Percentiles rank a stretch among this genome's conserved stretches.
phyloP scores from a whole-genome alignment of 371 early-diverging fungal genomes.

The Lichtheimia hyalospora region DNA sequence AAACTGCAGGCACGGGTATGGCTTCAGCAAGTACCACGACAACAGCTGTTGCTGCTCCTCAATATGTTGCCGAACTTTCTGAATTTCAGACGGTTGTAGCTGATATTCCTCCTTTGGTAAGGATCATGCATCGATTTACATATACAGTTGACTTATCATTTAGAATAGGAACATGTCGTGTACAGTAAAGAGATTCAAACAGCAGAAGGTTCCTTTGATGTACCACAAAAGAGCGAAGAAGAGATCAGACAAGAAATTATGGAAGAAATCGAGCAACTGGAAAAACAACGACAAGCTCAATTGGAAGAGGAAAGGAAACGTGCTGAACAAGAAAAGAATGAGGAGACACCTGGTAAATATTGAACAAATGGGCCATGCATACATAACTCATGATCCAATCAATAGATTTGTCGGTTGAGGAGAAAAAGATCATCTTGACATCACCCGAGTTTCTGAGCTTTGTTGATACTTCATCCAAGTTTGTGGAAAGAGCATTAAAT shows the following conservation, averaged over 20 bases:
- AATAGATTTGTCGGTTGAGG: conserved; percentile 84
- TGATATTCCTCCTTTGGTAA: conserved; percentile 83
- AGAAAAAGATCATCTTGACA: conserved; percentile 67
- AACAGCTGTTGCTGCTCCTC: conserved; percentile 20
- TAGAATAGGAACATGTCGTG: conserved; percentile 73
- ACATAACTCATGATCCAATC: neutral
- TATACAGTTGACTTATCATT: neutral
- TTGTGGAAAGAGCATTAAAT: conserved; percentile 89
- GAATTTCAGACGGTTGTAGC: conserved; percentile 69
- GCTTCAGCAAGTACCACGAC: conserved; percentile 10
- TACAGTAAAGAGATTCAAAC: conserved; percentile 94
- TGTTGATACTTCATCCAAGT: conserved; percentile 81
- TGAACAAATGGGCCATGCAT: neutral
- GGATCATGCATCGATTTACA: neutral
- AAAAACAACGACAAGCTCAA: conserved; percentile 56
- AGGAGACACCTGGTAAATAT: conserved; percentile 36
- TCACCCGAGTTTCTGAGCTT: conserved; percentile 84
- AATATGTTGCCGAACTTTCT: conserved; percentile 57
- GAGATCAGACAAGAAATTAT: conserved; percentile 60
- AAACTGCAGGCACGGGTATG: neutral
- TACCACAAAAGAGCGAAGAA: conserved; percentile 58
- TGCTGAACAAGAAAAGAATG: conserved; percentile 51
- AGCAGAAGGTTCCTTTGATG: conserved; percentile 60
- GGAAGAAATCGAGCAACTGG: conserved; percentile 61
- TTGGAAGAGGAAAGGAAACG: conserved; percentile 62